These are phyloP conservation scores for Phytophthora uliginosa DNA, from an alignment of 352 stramenopile genomes.

Conservation along the genomic window DNA sequence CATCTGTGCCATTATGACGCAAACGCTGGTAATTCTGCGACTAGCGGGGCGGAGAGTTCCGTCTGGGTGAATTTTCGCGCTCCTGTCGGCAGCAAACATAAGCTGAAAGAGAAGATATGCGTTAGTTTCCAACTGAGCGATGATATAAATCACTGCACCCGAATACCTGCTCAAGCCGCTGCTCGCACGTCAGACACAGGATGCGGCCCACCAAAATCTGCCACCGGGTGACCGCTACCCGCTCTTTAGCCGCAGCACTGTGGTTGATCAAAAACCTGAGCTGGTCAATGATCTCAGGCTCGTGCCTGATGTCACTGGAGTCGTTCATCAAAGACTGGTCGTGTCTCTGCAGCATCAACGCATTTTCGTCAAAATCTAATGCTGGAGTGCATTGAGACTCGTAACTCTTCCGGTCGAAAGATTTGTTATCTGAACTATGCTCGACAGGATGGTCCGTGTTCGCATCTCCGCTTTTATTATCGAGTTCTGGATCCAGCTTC, in stretches of 20 bases:
- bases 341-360: neutral
- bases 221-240: conserved; percentile 50
- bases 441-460: neutral
- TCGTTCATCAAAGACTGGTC: conserved; percentile 5
- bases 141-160: neutral
- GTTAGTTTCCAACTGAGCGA: neutral
- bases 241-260: conserved; percentile 35
- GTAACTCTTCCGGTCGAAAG: conserved; percentile 1
- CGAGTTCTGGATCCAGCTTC: neutral
- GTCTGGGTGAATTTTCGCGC: conserved; percentile 12
- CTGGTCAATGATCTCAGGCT: conserved; percentile 61
- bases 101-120: conserved; percentile 8
- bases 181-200: conserved; percentile 29
- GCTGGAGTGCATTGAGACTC: conserved; percentile 1
- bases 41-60: conserved; percentile 5
- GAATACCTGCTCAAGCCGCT: conserved; percentile 48
- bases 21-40: conserved; percentile 23
- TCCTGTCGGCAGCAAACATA: conserved; percentile 16
- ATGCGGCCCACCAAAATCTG: conserved; percentile 54
- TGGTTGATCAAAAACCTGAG: conserved; percentile 56
- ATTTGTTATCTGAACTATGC: neutral
- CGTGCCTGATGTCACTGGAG: conserved; percentile 31
- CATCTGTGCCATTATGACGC: conserved; percentile 53
- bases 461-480: conserved; percentile 23
- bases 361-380: conserved; percentile 2